Percentiles rank a stretch among this genome's conserved stretches.
These are phyloP conservation scores for Pseudogymnoascus sp. DNA, from an alignment of 2,329 filamentous ascomycete genomes.

Conservation along the genomic window DNA sequence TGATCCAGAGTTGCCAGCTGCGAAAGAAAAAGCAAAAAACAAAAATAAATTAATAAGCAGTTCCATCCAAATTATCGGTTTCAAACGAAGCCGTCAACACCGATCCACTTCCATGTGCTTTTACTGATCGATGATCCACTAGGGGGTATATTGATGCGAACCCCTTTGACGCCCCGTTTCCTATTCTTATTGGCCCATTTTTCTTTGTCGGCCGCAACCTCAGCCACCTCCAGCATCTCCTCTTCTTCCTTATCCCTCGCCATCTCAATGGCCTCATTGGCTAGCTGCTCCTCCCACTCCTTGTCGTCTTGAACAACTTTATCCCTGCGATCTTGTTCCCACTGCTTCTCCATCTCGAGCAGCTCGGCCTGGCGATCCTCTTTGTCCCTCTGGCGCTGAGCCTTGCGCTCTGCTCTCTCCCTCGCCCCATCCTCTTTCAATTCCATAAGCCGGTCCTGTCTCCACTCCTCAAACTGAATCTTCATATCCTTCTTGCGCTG, in stretches of 20 bases:
- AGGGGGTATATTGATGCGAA: not conserved
- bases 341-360: conserved; percentile 6
- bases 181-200: not conserved
- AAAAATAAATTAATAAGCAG: no score
- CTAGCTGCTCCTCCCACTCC: conserved; percentile 3
- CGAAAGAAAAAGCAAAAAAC: not conserved
- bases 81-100: not conserved
- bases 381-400: not conserved
- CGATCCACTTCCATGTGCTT: not conserved
- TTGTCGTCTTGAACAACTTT: not conserved
- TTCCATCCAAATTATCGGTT: not conserved
- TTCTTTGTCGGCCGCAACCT: not conserved
- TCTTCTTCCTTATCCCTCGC: not conserved
- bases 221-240: not conserved
- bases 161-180: not conserved
- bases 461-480: not conserved
- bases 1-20: not conserved
- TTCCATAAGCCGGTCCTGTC: not conserved
- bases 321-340: not conserved
- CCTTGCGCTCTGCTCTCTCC: not conserved
- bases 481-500: not conserved
- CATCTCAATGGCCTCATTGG: not conserved
- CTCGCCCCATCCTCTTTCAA: not conserved
- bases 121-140: not conserved
- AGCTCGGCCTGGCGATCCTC: not conserved